phyloP scores from a whole-genome alignment of 2,329 filamentous ascomycete genomes.

The Aspergillus clavatus region DNA sequence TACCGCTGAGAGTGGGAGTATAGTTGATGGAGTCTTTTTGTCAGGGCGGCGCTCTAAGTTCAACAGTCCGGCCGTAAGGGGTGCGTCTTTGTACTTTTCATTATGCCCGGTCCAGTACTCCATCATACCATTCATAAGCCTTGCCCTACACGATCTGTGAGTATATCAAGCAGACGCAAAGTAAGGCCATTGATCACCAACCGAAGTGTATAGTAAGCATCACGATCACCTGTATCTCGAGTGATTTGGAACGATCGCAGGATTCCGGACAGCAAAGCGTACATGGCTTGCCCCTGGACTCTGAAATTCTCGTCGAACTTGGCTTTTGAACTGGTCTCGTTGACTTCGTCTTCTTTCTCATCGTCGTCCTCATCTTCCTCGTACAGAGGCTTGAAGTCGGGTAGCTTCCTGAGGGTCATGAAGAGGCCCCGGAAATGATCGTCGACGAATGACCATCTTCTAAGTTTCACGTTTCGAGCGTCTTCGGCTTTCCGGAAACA shows the following conservation, averaged over 20 bases:
- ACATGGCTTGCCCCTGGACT: slow-evolving; percentile 20
- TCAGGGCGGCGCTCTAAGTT: slow-evolving; percentile 15
- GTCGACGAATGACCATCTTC: slow-evolving; percentile 20
- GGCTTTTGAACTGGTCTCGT: background rate
- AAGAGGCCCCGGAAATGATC: slow-evolving; percentile 23
- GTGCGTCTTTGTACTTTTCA: slow-evolving; percentile 19
- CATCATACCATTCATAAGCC: slow-evolving; percentile 10
- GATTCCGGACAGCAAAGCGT: slow-evolving; percentile 24
- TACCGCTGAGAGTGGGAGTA: slow-evolving; percentile 22
- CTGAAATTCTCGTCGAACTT: slow-evolving; percentile 9
- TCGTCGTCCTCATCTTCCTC: slow-evolving; percentile 11
- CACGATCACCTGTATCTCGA: slow-evolving; percentile 5
- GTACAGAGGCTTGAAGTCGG: slow-evolving; percentile 14
- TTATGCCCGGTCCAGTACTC: slow-evolving; percentile 27
- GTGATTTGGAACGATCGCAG: slow-evolving; percentile 12
- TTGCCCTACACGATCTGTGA: slow-evolving; percentile 9
- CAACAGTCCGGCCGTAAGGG: slow-evolving; percentile 16
- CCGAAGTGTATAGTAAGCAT: slow-evolving; percentile 18
- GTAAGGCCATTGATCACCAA: background rate
- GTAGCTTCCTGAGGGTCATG: slow-evolving; percentile 19
- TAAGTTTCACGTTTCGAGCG: slow-evolving; percentile 15
- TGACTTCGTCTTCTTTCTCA: background rate
- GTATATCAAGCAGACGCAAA: background rate
- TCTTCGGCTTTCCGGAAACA: slow-evolving; percentile 18
- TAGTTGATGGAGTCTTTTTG: background rate